Base-by-base conservation (phyloP, 139 green algal genomes). In the Pseudopediastrum boryanum region DNA sequence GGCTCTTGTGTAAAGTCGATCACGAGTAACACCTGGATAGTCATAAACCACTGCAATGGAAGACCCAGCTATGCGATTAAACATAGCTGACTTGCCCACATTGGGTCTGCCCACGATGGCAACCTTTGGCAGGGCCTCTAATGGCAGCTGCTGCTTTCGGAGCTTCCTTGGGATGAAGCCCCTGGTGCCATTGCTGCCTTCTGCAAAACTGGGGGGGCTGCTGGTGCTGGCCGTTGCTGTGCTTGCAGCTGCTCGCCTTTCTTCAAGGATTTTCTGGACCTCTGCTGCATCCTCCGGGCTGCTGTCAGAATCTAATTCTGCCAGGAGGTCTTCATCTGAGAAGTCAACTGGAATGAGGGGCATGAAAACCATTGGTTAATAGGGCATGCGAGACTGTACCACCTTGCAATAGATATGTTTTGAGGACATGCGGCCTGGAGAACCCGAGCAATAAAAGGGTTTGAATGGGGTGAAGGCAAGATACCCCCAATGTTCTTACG, bases 71-170 rank as follows among this genome's bases (percentile, higher is more conserved):
- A 99, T 84, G 19, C 96, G 87, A 85, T 99, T 99, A 88, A 99
- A 99, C 67, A 99, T 85, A 1, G 95, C 94, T 31, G 88, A 95
- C 87, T 99, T 99, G 54, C 96, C 96, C 27, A 99, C 96, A 78
- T 99, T 99, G 27, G 96, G 96, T 0, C 96, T 83, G 1, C 96
- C 96, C 38, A 99, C 88, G 29, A 99, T 88, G 4, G 96, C 96
- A 23, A 90, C 80, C 80, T 92, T 90, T 10, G 84, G 84, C 44
- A 89, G 68, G 1, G 44, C 43, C 44, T 81, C 77, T 16, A 77
- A 78, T 0, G 84, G 84, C 12, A 89, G 73, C 58, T 80, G 69
- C 38, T 58, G 41, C 35, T 59, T 74, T 33, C 83, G 83, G 7
- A 76, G 71, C 54, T 71, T 84, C 43, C 79, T 69, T 0, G 79